phyloP scores from a whole-genome alignment of 352 stramenopile species.

The Globisporangium emineosum region DNA sequence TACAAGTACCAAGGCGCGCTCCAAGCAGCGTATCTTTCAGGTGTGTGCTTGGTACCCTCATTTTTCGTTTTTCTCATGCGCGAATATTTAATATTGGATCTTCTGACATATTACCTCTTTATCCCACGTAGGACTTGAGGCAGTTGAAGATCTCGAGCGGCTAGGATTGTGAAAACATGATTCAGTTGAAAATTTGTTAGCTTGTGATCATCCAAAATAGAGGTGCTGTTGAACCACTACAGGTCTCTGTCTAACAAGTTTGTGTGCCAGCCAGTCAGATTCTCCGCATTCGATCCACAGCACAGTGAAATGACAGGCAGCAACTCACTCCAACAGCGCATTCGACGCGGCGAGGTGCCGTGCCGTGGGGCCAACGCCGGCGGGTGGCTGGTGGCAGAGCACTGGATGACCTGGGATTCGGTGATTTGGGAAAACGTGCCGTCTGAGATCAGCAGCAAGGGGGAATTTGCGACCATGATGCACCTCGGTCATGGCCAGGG shows the following conservation, averaged over 20 bases:
- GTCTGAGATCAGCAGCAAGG: conserved; percentile 40
- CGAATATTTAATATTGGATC: not conserved
- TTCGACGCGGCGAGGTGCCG: conserved; percentile 35
- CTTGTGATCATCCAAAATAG: not conserved
- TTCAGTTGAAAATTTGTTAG: not conserved
- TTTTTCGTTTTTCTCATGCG: not conserved
- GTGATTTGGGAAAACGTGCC: conserved; percentile 81
- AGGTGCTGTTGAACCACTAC: not conserved
- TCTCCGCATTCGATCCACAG: not conserved
- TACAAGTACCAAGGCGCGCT: conserved; percentile 67
- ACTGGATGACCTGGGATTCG: conserved; percentile 79
- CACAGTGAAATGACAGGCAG: conserved; percentile 14
- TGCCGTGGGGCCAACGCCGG: conserved; percentile 79
- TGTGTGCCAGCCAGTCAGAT: not conserved
- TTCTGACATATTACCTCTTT: not conserved
- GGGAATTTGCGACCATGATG: conserved; percentile 56
- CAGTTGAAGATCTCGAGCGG: conserved; percentile 29
- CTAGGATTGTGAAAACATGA: conserved; percentile 10
- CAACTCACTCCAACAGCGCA: conserved; percentile 20
- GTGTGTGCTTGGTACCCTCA: not conserved
- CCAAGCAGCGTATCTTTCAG: conserved; percentile 63
- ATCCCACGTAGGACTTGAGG: conserved; percentile 17
- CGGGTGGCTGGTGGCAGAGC: conserved; percentile 82
- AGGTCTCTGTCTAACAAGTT: not conserved
- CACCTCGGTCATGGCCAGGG: conserved; percentile 42